These are phyloP conservation scores for Populus tomentosa DNA, from an alignment of 441 rosid genomes.

Conservation along the genomic window DNA sequence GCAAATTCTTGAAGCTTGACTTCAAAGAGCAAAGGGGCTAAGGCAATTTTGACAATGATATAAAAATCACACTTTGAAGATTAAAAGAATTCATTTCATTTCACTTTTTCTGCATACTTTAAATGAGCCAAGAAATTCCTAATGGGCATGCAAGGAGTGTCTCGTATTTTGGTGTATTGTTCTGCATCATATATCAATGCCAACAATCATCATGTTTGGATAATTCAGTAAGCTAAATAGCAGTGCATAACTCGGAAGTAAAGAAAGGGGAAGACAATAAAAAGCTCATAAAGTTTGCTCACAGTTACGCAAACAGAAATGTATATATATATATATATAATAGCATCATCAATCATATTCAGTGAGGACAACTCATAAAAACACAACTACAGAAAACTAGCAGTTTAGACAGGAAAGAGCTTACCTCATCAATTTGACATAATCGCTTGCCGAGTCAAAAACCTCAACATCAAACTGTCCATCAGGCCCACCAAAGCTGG, in stretches of 20 bases:
- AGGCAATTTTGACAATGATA: not conserved
- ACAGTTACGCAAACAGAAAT: no score
- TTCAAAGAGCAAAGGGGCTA: not conserved
- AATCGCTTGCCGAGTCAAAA: constrained; percentile 89
- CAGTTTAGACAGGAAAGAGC: constrained; percentile 21
- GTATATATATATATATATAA: no score
- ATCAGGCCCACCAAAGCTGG: constrained; percentile 72
- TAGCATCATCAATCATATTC: not conserved
- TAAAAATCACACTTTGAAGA: not conserved
- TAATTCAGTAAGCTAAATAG: not conserved
- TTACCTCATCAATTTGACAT: constrained; percentile 91
- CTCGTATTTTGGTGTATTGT: not conserved
- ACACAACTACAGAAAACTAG: not conserved
- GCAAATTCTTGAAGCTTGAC: not conserved
- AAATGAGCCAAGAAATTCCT: no score
- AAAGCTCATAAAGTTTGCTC: not conserved
- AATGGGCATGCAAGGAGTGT: not conserved
- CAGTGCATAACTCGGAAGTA: not conserved
- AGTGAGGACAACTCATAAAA: not conserved
- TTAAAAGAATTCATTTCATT: not conserved
- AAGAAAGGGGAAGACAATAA: not conserved
- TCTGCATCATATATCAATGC: not conserved
- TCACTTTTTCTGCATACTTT: not conserved
- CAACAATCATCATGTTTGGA: not conserved
- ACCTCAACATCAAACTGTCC: constrained; percentile 91